Evolutionary conservation across 768 basidiomycete species (phyloP), one percentile per base, ranked within the genome.

Genomic region (Astraeus odoratus): DNA sequence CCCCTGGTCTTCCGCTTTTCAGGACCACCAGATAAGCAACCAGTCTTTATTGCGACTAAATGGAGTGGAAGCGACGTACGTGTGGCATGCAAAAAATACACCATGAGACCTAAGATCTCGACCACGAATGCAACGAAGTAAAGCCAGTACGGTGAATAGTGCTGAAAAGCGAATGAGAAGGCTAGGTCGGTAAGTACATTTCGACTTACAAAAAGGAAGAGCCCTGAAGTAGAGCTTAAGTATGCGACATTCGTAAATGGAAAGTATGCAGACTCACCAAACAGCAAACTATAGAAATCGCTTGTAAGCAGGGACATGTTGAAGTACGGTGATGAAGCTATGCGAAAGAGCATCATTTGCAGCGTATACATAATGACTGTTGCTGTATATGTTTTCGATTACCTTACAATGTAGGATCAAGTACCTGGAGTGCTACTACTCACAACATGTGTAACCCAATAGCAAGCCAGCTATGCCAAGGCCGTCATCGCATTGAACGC

Each of bases 291-390:
- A 55, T 80, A 90, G 54, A 87, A 90, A 64, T 88, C 85, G 57
- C 81, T 81, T 8, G 86, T 80, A 22, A 90, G 74, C 13, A 88
- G 63, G 48, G 79, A 81, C 50, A 88, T 68, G 57, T 88, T 88
- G 67, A 79, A 87, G 67, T 82, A 87, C 8, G 83, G 78, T 7
- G 83, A 84, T 1, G 85, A 87, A 3, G 86, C 80, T 64, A 83
- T 68, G 42, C 86, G 81, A 64, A 87, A 88, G 23, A 90, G 66
- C 47, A 87, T 57, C 24, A 86, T 86, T 12, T 86, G 82, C 43
- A 88, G 75, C 22, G 84, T 86, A 61, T 90, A 90, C 36, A 88
- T 62, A 51, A 87, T 83, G 46, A 83, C 67, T 83, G 87, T 81
- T 3, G 84, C 84, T 72, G 35, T 18, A 24, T 19, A 34, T 24